Percentiles rank a stretch among this genome's conserved stretches.
phyloP scores from a whole-genome alignment of 768 basidiomycete genomes.

The Daedaleopsis nitida region DNA sequence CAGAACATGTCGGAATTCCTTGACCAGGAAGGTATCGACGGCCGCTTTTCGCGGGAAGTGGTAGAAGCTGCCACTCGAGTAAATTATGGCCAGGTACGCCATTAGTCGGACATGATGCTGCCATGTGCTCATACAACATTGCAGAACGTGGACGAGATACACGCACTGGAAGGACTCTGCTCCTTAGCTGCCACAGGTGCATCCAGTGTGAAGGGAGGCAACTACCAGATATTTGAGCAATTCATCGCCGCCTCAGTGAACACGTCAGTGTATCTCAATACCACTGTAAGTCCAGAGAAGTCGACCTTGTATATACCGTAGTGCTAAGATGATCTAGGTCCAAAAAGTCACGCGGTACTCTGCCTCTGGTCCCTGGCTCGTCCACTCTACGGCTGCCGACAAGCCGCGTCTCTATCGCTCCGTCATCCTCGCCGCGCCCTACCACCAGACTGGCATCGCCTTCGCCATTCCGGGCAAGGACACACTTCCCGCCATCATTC shows the following conservation, averaged over 20 bases:
- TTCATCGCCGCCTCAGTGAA: constrained; percentile 66
- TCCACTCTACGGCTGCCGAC: constrained; percentile 46
- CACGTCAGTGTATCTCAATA: constrained; percentile 72
- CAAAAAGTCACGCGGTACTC: constrained; percentile 46
- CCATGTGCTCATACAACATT: not conserved
- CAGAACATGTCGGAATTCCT: constrained; percentile 62
- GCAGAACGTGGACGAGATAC: constrained; percentile 69
- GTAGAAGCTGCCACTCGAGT: constrained; percentile 81
- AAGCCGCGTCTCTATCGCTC: constrained; percentile 51
- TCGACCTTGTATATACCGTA: not conserved
- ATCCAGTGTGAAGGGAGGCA: constrained; percentile 71
- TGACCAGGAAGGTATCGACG: constrained; percentile 51
- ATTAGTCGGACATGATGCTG: too few species aligned
- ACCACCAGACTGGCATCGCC: constrained; percentile 64
- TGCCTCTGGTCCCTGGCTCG: constrained; percentile 50
- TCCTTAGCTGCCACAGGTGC: constrained; percentile 77
- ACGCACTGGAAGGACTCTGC: constrained; percentile 72
- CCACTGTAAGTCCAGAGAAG: constrained; percentile 47
- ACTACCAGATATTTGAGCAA: constrained; percentile 80
- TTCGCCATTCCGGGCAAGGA: constrained; percentile 43
- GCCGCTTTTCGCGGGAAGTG: constrained; percentile 68
- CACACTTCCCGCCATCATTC: constrained; percentile 51
- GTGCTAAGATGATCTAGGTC: constrained; percentile 42
- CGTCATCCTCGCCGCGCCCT: constrained; percentile 87
- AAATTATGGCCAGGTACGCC: constrained; percentile 74